Evolutionary conservation across 352 stramenopile species (phyloP).

Genomic region (Phytophthora sansomeana): DNA sequence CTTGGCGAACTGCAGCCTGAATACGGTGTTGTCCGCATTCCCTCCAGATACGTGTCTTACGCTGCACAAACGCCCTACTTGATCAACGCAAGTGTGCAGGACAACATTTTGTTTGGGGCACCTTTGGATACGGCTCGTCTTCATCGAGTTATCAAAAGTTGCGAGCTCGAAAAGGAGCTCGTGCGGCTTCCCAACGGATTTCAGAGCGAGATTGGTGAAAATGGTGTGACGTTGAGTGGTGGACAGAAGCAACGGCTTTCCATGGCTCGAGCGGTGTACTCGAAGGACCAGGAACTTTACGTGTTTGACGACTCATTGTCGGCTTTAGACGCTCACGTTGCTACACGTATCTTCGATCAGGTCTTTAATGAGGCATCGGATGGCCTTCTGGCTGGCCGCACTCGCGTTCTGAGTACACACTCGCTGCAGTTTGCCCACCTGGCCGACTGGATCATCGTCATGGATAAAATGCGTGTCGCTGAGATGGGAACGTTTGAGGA

Average conservation of each 20-base stretch:
- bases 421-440: slow-evolving; percentile 60
- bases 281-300: slow-evolving; percentile 57
- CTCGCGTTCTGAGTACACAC: slow-evolving; percentile 63
- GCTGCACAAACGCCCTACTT: slow-evolving; percentile 93
- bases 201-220: slow-evolving; percentile 67
- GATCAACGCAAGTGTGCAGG: slow-evolving; percentile 90
- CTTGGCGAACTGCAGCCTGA: slow-evolving; percentile 93
- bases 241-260: slow-evolving; percentile 76
- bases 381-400: slow-evolving; percentile 53
- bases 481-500: slow-evolving; percentile 73
- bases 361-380: slow-evolving; percentile 53
- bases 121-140: slow-evolving; percentile 48
- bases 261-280: slow-evolving; percentile 75
- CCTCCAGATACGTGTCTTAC: slow-evolving; percentile 70
- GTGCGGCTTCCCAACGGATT: slow-evolving; percentile 60
- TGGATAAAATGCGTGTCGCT: slow-evolving; percentile 69
- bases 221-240: slow-evolving; percentile 67
- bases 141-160: slow-evolving; percentile 59
- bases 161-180: slow-evolving; percentile 62
- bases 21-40: slow-evolving; percentile 53
- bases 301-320: slow-evolving; percentile 77
- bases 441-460: slow-evolving; percentile 78
- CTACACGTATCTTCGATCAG: slow-evolving; percentile 56
- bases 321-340: slow-evolving; percentile 61
- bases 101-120: slow-evolving; percentile 93